Conservation (phyloP, 768 basidiomycete genomes). For the Lactarius quietus region DNA sequence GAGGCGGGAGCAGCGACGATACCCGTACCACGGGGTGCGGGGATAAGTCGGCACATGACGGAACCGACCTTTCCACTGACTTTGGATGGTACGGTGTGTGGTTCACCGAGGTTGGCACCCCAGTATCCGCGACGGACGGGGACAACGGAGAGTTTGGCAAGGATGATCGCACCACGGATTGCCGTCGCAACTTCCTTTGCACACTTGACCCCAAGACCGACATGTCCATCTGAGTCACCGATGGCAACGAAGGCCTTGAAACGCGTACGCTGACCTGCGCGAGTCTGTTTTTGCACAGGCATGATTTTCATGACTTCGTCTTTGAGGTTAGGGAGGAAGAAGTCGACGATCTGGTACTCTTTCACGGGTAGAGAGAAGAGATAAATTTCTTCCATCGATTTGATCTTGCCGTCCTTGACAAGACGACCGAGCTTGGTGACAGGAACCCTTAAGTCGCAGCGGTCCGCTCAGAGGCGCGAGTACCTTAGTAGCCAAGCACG, state of each 20-base stretch:
- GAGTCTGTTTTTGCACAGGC: slow-evolving; percentile 99
- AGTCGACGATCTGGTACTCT: slow-evolving; percentile 99
- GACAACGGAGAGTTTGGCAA: slow-evolving; percentile 96
- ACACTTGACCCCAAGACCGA: slow-evolving; percentile 99
- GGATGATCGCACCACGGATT: slow-evolving; percentile 98
- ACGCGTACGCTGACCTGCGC: slow-evolving; percentile 97
- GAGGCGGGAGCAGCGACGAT: slow-evolving; percentile 98
- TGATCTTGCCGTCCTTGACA: slow-evolving; percentile 99
- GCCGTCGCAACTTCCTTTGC: slow-evolving; percentile 99
- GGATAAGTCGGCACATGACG: slow-evolving; percentile 98
- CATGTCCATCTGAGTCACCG: slow-evolving; percentile 97
- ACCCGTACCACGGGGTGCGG: slow-evolving; percentile 97
- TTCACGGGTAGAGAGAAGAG: slow-evolving; percentile 99
- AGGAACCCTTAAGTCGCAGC: slow-evolving; percentile 62
- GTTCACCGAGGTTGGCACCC: slow-evolving; percentile 98
- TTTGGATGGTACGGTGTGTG: slow-evolving; percentile 98
- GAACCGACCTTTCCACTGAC: slow-evolving; percentile 98
- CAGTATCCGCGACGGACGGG: slow-evolving; percentile 99
- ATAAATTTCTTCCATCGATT: slow-evolving; percentile 99
- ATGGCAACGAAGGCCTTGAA: slow-evolving; percentile 99
- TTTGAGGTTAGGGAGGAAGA: slow-evolving; percentile 98
- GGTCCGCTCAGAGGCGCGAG: slow-evolving; percentile 15
- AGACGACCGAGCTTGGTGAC: slow-evolving; percentile 99
- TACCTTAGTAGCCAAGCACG: slow-evolving; percentile 29
- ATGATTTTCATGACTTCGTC: slow-evolving; percentile 99